A percentile compares a stretch with the other conserved stretches of the same genome.
These are phyloP conservation scores for Crithidia expoeki DNA, from an alignment of 208 protist genomes.

Conservation along the genomic window DNA sequence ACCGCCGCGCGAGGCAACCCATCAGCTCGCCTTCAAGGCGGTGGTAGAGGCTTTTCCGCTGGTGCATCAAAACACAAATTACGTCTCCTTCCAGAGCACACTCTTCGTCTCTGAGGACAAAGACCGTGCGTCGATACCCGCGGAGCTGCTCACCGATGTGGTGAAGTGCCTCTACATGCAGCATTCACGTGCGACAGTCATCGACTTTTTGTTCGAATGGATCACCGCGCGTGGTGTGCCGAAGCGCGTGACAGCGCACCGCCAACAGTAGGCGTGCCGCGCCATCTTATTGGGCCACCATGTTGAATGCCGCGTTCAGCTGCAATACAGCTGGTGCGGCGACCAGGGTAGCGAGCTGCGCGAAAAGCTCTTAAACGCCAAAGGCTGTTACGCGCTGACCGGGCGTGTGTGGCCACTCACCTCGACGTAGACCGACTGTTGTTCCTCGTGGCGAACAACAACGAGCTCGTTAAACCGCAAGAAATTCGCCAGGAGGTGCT, in stretches of 20 bases:
- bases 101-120: slow-evolving; percentile 28
- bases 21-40: slow-evolving; percentile 25
- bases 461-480: slow-evolving; percentile 55
- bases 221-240: slow-evolving; percentile 15
- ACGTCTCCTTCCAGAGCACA: slow-evolving; percentile 40
- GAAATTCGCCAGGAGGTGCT: slow-evolving; percentile 57
- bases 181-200: slow-evolving; percentile 14
- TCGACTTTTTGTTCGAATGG: slow-evolving; percentile 45
- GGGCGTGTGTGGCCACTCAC: slow-evolving; percentile 41
- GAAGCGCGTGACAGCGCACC: slow-evolving; percentile 23
- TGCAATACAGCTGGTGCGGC: slow-evolving; percentile 47
- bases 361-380: slow-evolving; percentile 37
- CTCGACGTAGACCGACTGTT: slow-evolving; percentile 41
- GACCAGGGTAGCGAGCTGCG: slow-evolving; percentile 35
- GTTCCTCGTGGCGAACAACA: slow-evolving; percentile 38
- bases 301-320: slow-evolving; percentile 44
- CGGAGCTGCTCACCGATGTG: slow-evolving; percentile 27
- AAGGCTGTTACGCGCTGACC: slow-evolving; percentile 43
- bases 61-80: slow-evolving; percentile 34
- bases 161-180: slow-evolving; percentile 37
- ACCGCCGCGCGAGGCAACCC: slow-evolving; percentile 31
- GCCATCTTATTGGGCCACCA: slow-evolving; percentile 41
- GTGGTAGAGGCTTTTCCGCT: slow-evolving; percentile 36
- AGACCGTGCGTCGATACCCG: slow-evolving; percentile 20
- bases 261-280: slow-evolving; percentile 27